Evolutionary conservation across 805 yeast genomes (phyloP).

Genomic region (Candida insectalens): DNA sequence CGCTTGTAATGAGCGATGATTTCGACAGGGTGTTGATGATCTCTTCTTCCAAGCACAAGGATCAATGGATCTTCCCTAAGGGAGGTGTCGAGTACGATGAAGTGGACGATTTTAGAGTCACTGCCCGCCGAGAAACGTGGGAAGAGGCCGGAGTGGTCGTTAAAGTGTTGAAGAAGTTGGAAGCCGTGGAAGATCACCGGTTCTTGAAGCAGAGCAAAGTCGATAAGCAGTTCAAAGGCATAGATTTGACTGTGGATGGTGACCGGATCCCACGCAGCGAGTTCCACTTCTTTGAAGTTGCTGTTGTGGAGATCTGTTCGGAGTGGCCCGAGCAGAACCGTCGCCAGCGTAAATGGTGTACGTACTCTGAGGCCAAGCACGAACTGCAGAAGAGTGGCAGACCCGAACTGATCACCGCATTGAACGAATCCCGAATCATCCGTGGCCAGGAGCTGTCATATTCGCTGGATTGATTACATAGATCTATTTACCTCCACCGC

Average conservation of each 20-base stretch:
- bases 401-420: slow-evolving; percentile 58
- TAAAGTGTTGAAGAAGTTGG: slow-evolving; percentile 41
- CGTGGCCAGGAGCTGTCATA: slow-evolving; percentile 26
- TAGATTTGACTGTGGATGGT: slow-evolving; percentile 17
- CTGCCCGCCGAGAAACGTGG: slow-evolving; percentile 91
- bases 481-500: slow-evolving; percentile 24
- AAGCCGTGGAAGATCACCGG: slow-evolving; percentile 51
- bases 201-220: slow-evolving; percentile 15
- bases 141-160: slow-evolving; percentile 94
- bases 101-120: slow-evolving; percentile 27
- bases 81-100: slow-evolving; percentile 94
- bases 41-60: slow-evolving; percentile 57
- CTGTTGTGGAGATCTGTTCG: slow-evolving; percentile 40
- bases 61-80: slow-evolving; percentile 85
- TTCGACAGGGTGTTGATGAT: slow-evolving; percentile 66
- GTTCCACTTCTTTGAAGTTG: slow-evolving; percentile 80
- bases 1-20: slow-evolving; percentile 56
- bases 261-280: slow-evolving; percentile 58
- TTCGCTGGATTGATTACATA: slow-evolving; percentile 6
- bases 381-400: slow-evolving; percentile 49
- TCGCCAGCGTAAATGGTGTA: slow-evolving; percentile 70
- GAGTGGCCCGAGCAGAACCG: slow-evolving; percentile 67
- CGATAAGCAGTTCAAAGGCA: slow-evolving; percentile 8
- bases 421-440: slow-evolving; percentile 47
- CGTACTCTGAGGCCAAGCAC: slow-evolving; percentile 54